phyloP scores from a whole-genome alignment of 441 rosid genomes.

The Gossypium davidsonii region DNA sequence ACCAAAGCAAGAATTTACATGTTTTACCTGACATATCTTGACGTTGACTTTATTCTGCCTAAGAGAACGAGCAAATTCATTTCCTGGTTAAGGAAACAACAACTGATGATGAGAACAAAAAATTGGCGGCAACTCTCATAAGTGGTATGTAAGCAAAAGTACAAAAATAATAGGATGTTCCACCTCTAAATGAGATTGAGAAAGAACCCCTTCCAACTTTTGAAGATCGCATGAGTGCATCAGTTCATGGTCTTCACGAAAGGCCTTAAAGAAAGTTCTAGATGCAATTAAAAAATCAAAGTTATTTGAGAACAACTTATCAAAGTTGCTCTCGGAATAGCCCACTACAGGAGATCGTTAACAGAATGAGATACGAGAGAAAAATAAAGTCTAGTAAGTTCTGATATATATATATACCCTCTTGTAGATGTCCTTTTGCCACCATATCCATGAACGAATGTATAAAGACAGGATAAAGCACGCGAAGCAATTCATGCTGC shows the following conservation, averaged over 20 bases:
- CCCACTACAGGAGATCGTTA: conserved; percentile 7
- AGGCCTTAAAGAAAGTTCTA: conserved; percentile 68
- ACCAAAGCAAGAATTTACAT: background rate
- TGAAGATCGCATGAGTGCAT: conserved; percentile 83
- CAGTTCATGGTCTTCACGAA: conserved; percentile 88
- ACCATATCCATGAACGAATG: conserved; percentile 94
- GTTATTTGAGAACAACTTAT: conserved; percentile 8
- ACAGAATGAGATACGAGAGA: background rate
- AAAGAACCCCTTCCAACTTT: conserved; percentile 87
- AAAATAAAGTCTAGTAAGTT: background rate
- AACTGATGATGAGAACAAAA: background rate
- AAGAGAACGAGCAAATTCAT: conserved; percentile 91
- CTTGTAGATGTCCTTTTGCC: conserved; percentile 77
- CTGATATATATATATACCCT: conserved; percentile 40
- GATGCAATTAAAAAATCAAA: conserved; percentile 40
- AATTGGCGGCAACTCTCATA: background rate
- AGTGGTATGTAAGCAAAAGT: background rate
- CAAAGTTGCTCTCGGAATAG: background rate
- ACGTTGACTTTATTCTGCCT: conserved; percentile 84
- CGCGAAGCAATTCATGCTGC: conserved; percentile 93
- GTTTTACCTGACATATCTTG: conserved; percentile 77
- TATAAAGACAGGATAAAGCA: conserved; percentile 89
- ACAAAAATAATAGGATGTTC: conserved; percentile 3
- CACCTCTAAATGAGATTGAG: conserved; percentile 96
- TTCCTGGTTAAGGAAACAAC: conserved; percentile 45